Percentiles rank a stretch among this genome's conserved stretches.
phyloP scores from a whole-genome alignment of 139 green algal species.

The Trebouxia sp. region DNA sequence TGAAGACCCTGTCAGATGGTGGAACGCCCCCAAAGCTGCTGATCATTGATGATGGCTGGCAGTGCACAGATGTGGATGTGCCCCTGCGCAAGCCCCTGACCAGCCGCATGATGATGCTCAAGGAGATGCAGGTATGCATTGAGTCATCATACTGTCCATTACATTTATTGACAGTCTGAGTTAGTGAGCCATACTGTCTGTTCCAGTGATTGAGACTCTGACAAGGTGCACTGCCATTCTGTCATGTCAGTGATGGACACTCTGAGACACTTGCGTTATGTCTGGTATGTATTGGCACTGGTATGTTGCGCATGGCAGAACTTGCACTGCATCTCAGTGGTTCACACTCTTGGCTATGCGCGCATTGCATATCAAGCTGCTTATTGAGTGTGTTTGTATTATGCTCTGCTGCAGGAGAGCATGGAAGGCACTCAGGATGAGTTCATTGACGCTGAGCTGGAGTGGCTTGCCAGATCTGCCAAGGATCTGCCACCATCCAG shows the following conservation, averaged over 20 bases:
- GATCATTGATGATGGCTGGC: slow-evolving; percentile 83
- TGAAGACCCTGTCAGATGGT: slow-evolving; percentile 61
- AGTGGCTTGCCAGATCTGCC: slow-evolving; percentile 40
- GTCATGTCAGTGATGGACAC: too few relatives aligned
- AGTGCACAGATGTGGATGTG: slow-evolving; percentile 61
- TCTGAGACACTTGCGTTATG: too few relatives aligned
- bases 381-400: too few relatives aligned
- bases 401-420: too few relatives aligned
- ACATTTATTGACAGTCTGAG: background rate
- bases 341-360: too few relatives aligned
- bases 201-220: too few relatives aligned
- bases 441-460: slow-evolving; percentile 39
- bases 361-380: too few relatives aligned
- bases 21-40: slow-evolving; percentile 68
- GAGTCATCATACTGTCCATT: background rate
- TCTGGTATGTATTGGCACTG: too few relatives aligned
- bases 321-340: too few relatives aligned
- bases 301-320: too few relatives aligned
- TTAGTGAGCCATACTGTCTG: too few relatives aligned
- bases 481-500: slow-evolving; percentile 42
- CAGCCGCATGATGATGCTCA: slow-evolving; percentile 23
- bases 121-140: too few relatives aligned
- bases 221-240: background rate
- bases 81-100: slow-evolving; percentile 37
- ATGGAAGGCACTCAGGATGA: slow-evolving; percentile 35